Conservation (phyloP, 164 flowering plant species). For the Sextonia rubra region DNA sequence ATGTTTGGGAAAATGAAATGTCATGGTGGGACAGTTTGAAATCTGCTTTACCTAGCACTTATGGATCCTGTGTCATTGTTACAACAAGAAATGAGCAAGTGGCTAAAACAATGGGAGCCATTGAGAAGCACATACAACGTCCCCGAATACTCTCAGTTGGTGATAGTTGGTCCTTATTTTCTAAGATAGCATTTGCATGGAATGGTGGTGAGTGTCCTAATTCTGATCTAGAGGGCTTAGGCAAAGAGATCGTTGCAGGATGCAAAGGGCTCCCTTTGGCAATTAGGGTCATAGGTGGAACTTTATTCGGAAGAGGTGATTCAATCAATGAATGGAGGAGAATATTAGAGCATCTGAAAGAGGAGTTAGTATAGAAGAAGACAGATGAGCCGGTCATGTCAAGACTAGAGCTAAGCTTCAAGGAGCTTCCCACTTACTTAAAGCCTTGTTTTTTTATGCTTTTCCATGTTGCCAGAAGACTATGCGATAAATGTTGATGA, state of each 20-base stretch:
- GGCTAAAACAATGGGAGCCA: slow-evolving; percentile 5
- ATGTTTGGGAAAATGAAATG: slow-evolving; percentile 5
- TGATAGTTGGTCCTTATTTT: neutral
- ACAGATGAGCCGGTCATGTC: neutral
- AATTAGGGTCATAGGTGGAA: neutral
- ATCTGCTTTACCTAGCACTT: neutral
- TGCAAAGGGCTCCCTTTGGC: slow-evolving; percentile 7
- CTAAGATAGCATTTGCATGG: neutral
- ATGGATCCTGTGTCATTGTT: slow-evolving; percentile 1
- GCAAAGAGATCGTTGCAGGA: neutral
- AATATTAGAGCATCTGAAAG: neutral
- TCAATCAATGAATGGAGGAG: neutral
- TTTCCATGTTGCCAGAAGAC: slow-evolving; percentile 1
- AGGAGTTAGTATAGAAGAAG: neutral
- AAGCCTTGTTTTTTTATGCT: slow-evolving; percentile 2
- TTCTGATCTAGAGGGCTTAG: neutral
- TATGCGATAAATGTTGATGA: neutral
- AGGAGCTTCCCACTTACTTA: slow-evolving; percentile 6
- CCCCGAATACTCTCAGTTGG: neutral
- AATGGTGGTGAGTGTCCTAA: neutral
- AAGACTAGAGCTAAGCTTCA: neutral
- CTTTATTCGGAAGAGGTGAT: too few relatives aligned
- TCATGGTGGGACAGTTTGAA: slow-evolving; percentile 6
- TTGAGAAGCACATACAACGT: neutral
- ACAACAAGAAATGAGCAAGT: neutral